Percentiles rank a stretch among this genome's conserved stretches.
Evolutionary conservation across 495 filamentous ascomycete genomes (phyloP).

Genomic region (Zalerion maritima): DNA sequence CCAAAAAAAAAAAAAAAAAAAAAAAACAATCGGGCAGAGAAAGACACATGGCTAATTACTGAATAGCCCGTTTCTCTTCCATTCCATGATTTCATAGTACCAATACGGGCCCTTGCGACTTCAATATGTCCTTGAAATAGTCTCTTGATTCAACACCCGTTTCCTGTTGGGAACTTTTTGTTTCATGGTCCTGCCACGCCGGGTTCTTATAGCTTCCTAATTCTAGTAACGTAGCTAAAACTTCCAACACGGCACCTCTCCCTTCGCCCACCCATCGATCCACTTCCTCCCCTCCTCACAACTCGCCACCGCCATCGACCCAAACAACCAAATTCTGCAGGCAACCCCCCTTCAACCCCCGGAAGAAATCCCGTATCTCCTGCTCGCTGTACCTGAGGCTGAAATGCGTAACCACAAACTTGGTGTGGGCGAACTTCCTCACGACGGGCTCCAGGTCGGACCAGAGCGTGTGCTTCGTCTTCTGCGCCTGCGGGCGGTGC

Average conservation of each 20-base stretch:
- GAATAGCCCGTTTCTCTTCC: no score
- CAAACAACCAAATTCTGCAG: slow-evolving; percentile 23
- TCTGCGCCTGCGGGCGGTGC: slow-evolving; percentile 18
- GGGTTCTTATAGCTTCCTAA: no score
- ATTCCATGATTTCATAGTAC: no score
- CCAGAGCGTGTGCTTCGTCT: slow-evolving; percentile 25
- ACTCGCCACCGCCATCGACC: slow-evolving; percentile 14
- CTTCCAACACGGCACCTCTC: no score
- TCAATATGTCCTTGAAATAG: no score
- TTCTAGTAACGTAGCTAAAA: no score
- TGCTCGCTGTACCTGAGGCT: slow-evolving; percentile 20
- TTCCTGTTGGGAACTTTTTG: no score
- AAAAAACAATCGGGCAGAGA: slow-evolving; percentile 2
- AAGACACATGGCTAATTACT: no score
- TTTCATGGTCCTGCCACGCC: no score
- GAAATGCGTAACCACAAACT: slow-evolving; percentile 25
- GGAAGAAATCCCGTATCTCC: slow-evolving; percentile 19
- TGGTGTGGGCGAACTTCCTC: slow-evolving; percentile 14
- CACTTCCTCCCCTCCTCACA: neutral
- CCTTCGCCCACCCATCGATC: no score
- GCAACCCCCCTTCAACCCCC: slow-evolving; percentile 10
- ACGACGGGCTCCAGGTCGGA: slow-evolving; percentile 18
- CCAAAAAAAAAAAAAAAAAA: slow-evolving; percentile 1
- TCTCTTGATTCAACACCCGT: no score
- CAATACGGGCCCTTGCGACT: no score